Evolutionary conservation across 768 basidiomycete genomes (phyloP), one percentile per base, ranked within the genome.

Genomic region (Phylloporus arenicola): DNA sequence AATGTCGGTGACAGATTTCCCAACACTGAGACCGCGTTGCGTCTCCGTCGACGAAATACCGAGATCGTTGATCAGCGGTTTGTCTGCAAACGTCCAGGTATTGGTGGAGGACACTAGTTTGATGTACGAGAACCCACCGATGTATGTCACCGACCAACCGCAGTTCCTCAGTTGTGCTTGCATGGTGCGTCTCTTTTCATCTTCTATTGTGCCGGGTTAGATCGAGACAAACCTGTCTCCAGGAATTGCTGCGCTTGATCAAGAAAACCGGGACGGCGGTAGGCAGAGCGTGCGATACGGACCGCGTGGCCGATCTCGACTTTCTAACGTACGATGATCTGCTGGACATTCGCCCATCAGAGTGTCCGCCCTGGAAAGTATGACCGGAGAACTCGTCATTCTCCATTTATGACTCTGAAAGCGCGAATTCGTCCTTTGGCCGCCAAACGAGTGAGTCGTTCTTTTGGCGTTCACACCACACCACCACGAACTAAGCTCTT

Each of bases 101-200:
- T 61, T 60, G 14, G 73, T 95, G 25, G 67, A 83, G 17, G 77
- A 89, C 58, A 93, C 91, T 1, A 92, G 91, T 62, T 89, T 92
- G 68, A 64, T 97, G 72, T 97, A 97, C 64, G 88, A 97, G 68
- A 93, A 87, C n/a, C 76, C 84, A 11, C 92, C 95, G 0, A 98
- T 99, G 96, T 98, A 99, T 64, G 86, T 95, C 38, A 80, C 80
- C 11, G 86, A 96, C 50, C 96, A 99, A 64, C 87, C 85, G 12
- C 71, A 75, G 31, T 98, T 97, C 69, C 78, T 88, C 53, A 99
- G 97, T 61, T 88, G 89, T 56, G 90, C 89, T n/a, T 88, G 92
- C 54, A 72, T 92, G 68, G 94, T 95, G 54, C 51, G 88, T 75
- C 41, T 41, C 12, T 35, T 10, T 3, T 13, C 8, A 1, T 24